Evolutionary conservation across 805 yeast genomes (phyloP), one percentile per base, ranked within the genome.

Genomic region (Yamadazyma ubonensis): DNA sequence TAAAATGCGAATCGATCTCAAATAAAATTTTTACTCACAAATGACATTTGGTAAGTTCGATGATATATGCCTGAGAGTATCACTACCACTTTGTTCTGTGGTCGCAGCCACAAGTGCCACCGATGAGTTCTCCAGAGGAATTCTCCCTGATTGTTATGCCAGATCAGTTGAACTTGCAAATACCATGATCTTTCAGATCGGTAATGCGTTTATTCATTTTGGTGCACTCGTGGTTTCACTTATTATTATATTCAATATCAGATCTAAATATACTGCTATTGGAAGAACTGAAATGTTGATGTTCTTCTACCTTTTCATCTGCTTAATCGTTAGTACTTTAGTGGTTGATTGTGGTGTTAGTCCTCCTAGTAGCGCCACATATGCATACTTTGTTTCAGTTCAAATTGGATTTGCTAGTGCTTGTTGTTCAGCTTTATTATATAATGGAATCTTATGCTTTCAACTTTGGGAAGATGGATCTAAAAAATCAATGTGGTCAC

Each of bases 401-500:
- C 97, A 91, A 58, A 58, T 83, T 16, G 96, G 91, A 0, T 53
- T 86, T 14, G 73, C 84, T 0, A 79, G 89, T 9, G 82, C 86
- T 0, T 73, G 81, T 23, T 85, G 95, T 54, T 71, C 82, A 70
- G 63, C 84, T 29, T 59, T 91, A 38, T 65, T 86, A 55, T 68
- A 79, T 38, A 82, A 83, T 44, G 96, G 97, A 3, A 56, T 93
- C 4, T 62, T 89, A 14, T 90, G 91, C 14, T 88, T 88, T 59
- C 93, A 89, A 59, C 63, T 90, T 25, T 93, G 96, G 95, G 97
- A 90, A 59, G 99, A 91, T 60, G 97, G 97, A 14, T 83, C 96
- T 1, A 55, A 59, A 12, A 67, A 57, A 42, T 80, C 96, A 1
- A 73, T 86, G 70, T 63, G 78, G 58, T 55, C 70, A 3, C 59